Evolutionary conservation across 2,329 filamentous ascomycete genomes (phyloP), one percentile per base, ranked within the genome.

Genomic region (Calonectria fujianensis): DNA sequence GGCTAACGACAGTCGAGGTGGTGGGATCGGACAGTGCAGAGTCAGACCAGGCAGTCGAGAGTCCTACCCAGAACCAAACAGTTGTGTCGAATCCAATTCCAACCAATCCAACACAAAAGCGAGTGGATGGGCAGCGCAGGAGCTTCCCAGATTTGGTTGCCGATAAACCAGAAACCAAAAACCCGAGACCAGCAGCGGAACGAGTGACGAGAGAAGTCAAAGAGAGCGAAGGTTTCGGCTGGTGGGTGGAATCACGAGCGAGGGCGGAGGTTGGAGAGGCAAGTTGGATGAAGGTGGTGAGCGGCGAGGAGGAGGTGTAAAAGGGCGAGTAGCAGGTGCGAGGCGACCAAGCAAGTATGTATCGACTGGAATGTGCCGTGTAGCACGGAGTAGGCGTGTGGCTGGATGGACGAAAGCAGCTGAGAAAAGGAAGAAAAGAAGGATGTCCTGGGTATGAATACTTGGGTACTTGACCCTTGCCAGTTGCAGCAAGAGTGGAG

Each of bases 231-330:
- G 77, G 74, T 75, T 79, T 74, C 72, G 68, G 67, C 39, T 59
- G 72, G 51, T 61, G 51, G 61, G 54, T 59, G 41, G 51, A 67
- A 71, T 57, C 65, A 67, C 61, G 41, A 51, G 35, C 57, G 52
- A 61, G 24, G 52, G 39, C 65, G 50, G 45, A 57, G 77, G 68
- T 68, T 76, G 66, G 67, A 61, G n/a, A 74, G 75, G 74, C 24
- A 41, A 78, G 51, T 59, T 77, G 72, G 76, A 74, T 76, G 73
- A 54, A 76, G 39, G 32, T 51, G 65, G 73, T 72, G 69, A 77
- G 65, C 29, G 39, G 61, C 45, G 52, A 52, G 74, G 78, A 78
- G 69, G 24, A 54, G 63, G 64, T 52, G 67, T 57, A 45, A 75
- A 74, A 69, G 73, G 75, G 63, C 65, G 39, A 35, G 39, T 20